Conservation (phyloP, 2,329 filamentous ascomycete species). For the Pestalotiopsis sp. region DNA sequence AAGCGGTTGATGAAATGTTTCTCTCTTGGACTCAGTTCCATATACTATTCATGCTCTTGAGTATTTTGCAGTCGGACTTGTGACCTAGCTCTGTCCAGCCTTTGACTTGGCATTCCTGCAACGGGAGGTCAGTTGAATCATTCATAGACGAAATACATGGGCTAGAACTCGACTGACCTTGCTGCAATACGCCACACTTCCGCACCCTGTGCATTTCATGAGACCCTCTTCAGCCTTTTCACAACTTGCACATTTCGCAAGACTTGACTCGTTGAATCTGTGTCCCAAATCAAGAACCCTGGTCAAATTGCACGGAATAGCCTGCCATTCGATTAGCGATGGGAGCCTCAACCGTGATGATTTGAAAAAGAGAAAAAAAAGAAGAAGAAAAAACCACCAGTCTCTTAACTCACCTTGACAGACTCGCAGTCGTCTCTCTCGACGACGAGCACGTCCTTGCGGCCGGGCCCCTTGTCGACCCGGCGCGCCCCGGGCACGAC, state of each 20-base stretch:
- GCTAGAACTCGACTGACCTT: constrained; percentile 37
- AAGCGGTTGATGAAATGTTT: neutral
- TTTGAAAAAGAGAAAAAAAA: too few species aligned
- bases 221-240: constrained; percentile 15
- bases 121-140: neutral
- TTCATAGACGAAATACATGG: neutral
- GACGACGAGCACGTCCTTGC: constrained; percentile 42
- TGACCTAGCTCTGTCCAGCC: constrained; percentile 45
- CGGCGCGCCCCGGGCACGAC: constrained; percentile 38
- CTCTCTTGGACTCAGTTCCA: constrained; percentile 24
- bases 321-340: neutral
- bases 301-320: constrained; percentile 33
- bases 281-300: constrained; percentile 29
- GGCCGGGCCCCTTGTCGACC: constrained; percentile 37
- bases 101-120: constrained; percentile 44
- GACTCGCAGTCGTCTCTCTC: constrained; percentile 30
- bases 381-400: too few species aligned
- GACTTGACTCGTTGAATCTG: constrained; percentile 12
- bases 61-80: constrained; percentile 46
- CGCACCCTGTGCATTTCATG: constrained; percentile 14
- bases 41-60: constrained; percentile 40
- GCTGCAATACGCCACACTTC: constrained; percentile 40
- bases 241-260: constrained; percentile 6
- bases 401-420: constrained; percentile 31
- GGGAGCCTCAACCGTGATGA: too few species aligned